phyloP scores from a whole-genome alignment of 2,329 filamentous ascomycete genomes.

The Colletotrichum incanum region DNA sequence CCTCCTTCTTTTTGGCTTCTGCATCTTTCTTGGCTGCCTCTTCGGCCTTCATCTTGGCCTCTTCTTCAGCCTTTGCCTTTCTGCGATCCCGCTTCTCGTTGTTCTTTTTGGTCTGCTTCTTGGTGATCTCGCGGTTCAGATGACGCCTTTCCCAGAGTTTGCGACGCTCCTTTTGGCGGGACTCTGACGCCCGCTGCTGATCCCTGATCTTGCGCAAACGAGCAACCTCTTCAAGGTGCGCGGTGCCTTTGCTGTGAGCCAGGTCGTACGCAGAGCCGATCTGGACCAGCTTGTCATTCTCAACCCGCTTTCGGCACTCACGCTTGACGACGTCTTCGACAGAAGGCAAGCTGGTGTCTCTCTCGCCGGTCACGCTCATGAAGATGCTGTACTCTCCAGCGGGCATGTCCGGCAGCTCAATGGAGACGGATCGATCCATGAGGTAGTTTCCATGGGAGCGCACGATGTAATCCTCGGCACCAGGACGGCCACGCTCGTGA shows the following conservation, averaged over 20 bases:
- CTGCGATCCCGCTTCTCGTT: conserved; percentile 52
- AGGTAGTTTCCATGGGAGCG: conserved; percentile 72
- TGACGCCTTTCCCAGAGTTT: conserved; percentile 67
- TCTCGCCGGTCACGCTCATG: conserved; percentile 68
- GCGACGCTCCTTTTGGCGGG: conserved; percentile 61
- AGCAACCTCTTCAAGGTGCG: conserved; percentile 65
- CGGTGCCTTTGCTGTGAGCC: conserved; percentile 71
- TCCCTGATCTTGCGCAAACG: conserved; percentile 66
- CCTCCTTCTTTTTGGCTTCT: conserved; percentile 49
- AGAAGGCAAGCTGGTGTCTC: conserved; percentile 59
- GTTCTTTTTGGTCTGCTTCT: conserved; percentile 59
- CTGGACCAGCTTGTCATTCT: conserved; percentile 73
- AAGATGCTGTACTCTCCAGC: conserved; percentile 72
- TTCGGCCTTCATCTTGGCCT: conserved; percentile 43
- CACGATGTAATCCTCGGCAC: conserved; percentile 72
- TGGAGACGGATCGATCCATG: conserved; percentile 72
- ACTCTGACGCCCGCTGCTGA: conserved; percentile 65
- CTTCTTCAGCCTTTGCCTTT: conserved; percentile 42
- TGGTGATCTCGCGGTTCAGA: conserved; percentile 59
- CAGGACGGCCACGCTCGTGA: conserved; percentile 64
- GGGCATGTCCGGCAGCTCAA: conserved; percentile 70
- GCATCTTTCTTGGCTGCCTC: conserved; percentile 45
- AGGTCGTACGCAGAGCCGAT: conserved; percentile 73
- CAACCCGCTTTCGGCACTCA: conserved; percentile 62
- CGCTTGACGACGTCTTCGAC: conserved; percentile 71